These are phyloP conservation scores for Puccinia horiana DNA, from an alignment of 1,284 basidiomycete genomes.

Conservation along the genomic window DNA sequence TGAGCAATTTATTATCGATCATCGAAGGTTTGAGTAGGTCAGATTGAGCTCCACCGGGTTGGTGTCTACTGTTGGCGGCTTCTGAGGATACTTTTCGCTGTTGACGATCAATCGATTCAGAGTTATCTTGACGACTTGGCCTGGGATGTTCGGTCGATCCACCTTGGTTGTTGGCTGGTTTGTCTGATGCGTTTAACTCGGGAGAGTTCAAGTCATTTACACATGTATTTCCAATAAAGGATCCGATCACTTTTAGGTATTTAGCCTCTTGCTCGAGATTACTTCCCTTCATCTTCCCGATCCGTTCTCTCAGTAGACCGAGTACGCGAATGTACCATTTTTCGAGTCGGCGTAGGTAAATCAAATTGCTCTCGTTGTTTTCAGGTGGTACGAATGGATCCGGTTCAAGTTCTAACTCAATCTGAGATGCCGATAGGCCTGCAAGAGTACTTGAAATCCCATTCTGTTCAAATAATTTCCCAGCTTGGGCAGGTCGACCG, in stretches of 20 bases:
- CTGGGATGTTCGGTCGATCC: background rate
- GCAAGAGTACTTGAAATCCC: conserved; percentile 65
- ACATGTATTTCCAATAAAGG: conserved; percentile 51
- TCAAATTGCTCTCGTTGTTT: conserved; percentile 59
- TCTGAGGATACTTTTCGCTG: background rate
- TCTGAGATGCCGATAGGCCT: conserved; percentile 52
- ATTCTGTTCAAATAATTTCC: conserved; percentile 69
- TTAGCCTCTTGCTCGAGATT: conserved; percentile 53
- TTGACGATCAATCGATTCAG: background rate
- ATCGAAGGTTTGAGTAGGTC: background rate
- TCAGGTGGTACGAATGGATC: conserved; percentile 64
- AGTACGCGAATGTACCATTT: conserved; percentile 80
- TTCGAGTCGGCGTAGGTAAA: conserved; percentile 72
- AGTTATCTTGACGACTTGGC: background rate
- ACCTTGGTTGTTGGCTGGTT: conserved; percentile 1
- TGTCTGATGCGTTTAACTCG: conserved; percentile 17
- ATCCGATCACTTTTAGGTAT: conserved; percentile 52
- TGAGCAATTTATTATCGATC: conserved; percentile 56
- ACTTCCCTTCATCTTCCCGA: conserved; percentile 52
- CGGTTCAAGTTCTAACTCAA: conserved; percentile 53
- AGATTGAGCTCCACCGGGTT: background rate
- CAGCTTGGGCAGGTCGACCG: conserved; percentile 63
- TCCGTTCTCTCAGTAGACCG: conserved; percentile 64
- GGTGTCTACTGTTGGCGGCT: background rate
- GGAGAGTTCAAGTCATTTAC: conserved; percentile 2